Evolutionary conservation across 495 filamentous ascomycete genomes (phyloP).

Genomic region (Aspergillus panamensis): DNA sequence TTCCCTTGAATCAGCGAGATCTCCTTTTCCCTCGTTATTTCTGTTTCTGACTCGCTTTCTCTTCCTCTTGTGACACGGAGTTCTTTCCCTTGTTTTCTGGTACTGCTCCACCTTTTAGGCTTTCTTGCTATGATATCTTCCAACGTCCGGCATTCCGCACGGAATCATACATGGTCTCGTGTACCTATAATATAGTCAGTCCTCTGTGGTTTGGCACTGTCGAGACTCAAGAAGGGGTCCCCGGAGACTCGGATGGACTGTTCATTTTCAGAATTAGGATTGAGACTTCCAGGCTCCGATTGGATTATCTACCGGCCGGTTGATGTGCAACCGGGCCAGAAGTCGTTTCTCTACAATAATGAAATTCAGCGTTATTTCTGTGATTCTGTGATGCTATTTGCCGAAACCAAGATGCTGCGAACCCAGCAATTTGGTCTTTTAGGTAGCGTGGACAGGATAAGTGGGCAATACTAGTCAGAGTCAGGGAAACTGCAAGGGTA

Average conservation of each 20-base stretch:
- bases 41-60: conserved; percentile 2
- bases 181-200: neutral
- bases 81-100: conserved; percentile 4
- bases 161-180: neutral
- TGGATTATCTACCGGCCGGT: conserved; percentile 1
- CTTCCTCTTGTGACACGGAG: neutral
- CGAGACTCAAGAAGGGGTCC: neutral
- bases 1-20: conserved; percentile 11
- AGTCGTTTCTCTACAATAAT: neutral
- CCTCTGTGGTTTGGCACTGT: neutral
- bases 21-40: conserved; percentile 8
- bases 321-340: neutral
- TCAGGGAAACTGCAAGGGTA: neutral
- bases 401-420: neutral
- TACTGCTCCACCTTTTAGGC: neutral
- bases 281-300: neutral
- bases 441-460: neutral
- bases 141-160: conserved; percentile 1
- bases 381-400: neutral
- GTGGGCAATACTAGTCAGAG: neutral
- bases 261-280: neutral
- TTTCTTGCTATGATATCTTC: conserved; percentile 10
- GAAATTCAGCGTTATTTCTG: neutral
- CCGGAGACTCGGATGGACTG: neutral
- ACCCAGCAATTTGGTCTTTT: neutral